phyloP scores from a whole-genome alignment of 2,329 filamentous ascomycete species.

The Aspergillus sp. region DNA sequence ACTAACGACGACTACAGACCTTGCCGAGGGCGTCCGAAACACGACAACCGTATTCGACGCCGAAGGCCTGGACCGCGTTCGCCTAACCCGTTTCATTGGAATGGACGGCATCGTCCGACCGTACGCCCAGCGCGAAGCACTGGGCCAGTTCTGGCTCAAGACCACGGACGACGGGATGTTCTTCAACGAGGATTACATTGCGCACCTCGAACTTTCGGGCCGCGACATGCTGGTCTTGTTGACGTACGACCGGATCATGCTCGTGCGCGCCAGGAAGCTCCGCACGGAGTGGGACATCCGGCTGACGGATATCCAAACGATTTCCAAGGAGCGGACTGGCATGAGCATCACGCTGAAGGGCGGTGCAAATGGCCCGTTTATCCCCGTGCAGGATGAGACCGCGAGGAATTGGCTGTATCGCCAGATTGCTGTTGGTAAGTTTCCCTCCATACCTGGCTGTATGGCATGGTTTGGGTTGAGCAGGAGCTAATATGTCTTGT shows the following conservation, averaged over 20 bases:
- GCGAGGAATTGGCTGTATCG: conserved; percentile 57
- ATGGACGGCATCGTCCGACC: conserved; percentile 88
- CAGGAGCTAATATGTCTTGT: conserved; percentile 8
- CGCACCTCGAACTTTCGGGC: conserved; percentile 80
- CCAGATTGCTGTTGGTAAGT: conserved; percentile 52
- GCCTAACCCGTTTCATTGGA: conserved; percentile 85
- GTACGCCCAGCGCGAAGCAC: conserved; percentile 86
- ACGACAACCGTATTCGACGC: conserved; percentile 97
- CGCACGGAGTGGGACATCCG: conserved; percentile 93
- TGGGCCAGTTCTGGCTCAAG: conserved; percentile 98
- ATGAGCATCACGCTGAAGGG: conserved; percentile 82
- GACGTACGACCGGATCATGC: conserved; percentile 77
- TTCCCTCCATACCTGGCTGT: no score
- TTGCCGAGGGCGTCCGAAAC: conserved; percentile 95
- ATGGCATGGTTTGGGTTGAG: no score
- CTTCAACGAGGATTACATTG: conserved; percentile 96
- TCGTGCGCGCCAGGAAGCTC: conserved; percentile 77
- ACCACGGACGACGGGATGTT: conserved; percentile 95
- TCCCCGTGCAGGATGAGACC: conserved; percentile 85
- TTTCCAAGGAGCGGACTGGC: conserved; percentile 91
- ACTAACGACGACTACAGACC: conserved; percentile 39
- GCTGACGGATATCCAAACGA: conserved; percentile 91
- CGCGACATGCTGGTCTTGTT: conserved; percentile 87
- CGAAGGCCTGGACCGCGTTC: conserved; percentile 85
- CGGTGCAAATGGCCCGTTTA: conserved; percentile 86